Conservation (phyloP, 2,329 filamentous ascomycete genomes). For the Diaporthe aspalathi region DNA sequence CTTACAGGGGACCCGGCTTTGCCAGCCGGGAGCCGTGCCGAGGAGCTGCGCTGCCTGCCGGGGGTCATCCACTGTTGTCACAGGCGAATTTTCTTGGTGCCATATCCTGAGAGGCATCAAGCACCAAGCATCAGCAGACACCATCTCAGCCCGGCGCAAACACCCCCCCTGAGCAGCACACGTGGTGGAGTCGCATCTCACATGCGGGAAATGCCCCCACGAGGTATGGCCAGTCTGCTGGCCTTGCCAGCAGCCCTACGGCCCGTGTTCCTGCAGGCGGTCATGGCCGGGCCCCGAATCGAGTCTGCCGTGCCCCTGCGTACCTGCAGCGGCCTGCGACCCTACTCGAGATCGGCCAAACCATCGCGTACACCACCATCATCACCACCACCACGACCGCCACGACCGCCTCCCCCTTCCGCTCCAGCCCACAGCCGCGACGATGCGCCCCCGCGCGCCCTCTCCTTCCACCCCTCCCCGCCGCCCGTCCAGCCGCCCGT, state of each 20-base stretch:
- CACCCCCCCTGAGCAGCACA: constrained; percentile 17
- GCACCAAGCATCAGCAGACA: constrained; percentile 20
- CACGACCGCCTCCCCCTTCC: neutral
- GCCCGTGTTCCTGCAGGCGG: constrained; percentile 40
- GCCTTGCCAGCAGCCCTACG: constrained; percentile 44
- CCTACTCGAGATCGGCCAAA: constrained; percentile 10
- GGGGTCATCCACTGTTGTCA: constrained; percentile 28
- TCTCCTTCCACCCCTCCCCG: constrained; percentile 47
- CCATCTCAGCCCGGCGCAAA: neutral
- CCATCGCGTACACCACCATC: constrained; percentile 9
- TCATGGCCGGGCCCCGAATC: constrained; percentile 22
- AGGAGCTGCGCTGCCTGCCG: constrained; percentile 15
- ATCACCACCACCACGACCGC: no score
- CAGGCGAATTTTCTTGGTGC: constrained; percentile 34
- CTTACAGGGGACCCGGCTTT: neutral
- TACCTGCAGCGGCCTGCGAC: constrained; percentile 19
- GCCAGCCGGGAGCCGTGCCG: constrained; percentile 16
- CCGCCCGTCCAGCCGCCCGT: constrained; percentile 42
- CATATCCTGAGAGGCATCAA: constrained; percentile 2
- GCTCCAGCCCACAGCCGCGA: constrained; percentile 1
- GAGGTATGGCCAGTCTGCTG: constrained; percentile 39
- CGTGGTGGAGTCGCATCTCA: constrained; percentile 35
- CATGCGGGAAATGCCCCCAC: constrained; percentile 38
- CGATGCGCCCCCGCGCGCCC: constrained; percentile 37
- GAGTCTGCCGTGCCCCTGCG: constrained; percentile 5